These are phyloP conservation scores for Phytophthora colocasiae DNA, from an alignment of 352 stramenopile species.

Conservation along the genomic window DNA sequence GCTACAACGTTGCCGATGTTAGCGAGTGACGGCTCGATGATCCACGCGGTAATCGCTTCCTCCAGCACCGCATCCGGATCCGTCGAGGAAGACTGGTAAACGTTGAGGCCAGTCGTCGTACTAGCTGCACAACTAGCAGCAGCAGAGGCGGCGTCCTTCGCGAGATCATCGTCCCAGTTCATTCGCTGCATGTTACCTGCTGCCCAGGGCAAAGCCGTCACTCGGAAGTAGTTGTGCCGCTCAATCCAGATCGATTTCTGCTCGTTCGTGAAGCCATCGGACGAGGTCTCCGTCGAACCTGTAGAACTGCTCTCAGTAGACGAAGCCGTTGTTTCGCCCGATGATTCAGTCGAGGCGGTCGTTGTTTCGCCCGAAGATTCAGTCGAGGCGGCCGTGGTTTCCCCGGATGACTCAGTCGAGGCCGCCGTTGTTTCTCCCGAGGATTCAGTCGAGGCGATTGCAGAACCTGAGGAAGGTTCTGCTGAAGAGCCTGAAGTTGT, in stretches of 20 bases:
- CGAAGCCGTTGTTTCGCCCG: not conserved
- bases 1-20: conserved; percentile 37
- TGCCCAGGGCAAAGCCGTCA: conserved; percentile 62
- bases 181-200: conserved; percentile 74
- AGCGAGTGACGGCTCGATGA: conserved; percentile 46
- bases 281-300: conserved; percentile 16
- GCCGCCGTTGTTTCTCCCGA: conserved; percentile 3
- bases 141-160: conserved; percentile 45
- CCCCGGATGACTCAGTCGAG: no score
- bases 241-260: conserved; percentile 76
- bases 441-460: conserved; percentile 11
- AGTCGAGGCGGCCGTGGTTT: conserved; percentile 1
- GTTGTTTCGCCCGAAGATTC: conserved; percentile 7
- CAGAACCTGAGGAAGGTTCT: conserved; percentile 7
- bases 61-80: conserved; percentile 49
- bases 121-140: conserved; percentile 47
- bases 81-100: conserved; percentile 43
- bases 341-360: not conserved
- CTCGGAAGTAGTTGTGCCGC: conserved; percentile 80
- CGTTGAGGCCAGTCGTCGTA: conserved; percentile 56
- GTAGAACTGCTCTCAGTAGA: conserved; percentile 10
- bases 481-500: conserved; percentile 6
- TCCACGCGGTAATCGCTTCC: conserved; percentile 62
- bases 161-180: conserved; percentile 67
- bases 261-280: conserved; percentile 37